Evolutionary conservation across 306 rosid species (phyloP), one percentile per base, ranked within the genome.

Genomic region (Cajanus cajan): DNA sequence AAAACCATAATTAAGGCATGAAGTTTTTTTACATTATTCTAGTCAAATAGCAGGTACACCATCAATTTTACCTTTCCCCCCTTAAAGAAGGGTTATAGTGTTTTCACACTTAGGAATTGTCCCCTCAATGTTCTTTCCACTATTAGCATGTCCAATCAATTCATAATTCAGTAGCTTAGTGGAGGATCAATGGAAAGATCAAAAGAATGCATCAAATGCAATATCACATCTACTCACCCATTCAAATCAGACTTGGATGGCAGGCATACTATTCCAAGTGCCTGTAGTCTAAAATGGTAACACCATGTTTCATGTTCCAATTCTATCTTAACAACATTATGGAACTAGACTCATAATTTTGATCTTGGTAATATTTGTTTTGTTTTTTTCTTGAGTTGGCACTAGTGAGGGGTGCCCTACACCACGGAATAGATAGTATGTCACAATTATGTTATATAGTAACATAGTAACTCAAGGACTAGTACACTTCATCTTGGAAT

Each of bases 101-200:
- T 62, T 71, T 82, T 62, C 68, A 85, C 84, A 74, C 81, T 68
- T 37, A 8, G 68, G 48, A 7, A 66, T 52, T 82, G 79, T 73
- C 76, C 52, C 68, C 62, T 70, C 57, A 71, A 76, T 76, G 68
- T 65, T 40, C 6, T 62, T 75, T 79, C 77, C 71, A 76, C 82
- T 74, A 62, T 74, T 85, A 70, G 25, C 76, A 71, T 76, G 82
- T 80, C 82, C 63, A 71, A 80, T 80, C 82, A 84, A 76, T 54
- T 70, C 64, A 80, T 12, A 75, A 8, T 71, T 33, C 31, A 76
- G 25, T 78, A 43, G 45, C 71, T 83, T 47, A 79, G 84, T 47
- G 84, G 80, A 66, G 74, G 80, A 86, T 86, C 74, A 70, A 65
- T 48, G 59, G 69, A 85, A 85, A 82, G 57, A 82, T 63, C 15